Percentiles rank a stretch among this genome's conserved stretches.
phyloP scores from a whole-genome alignment of 2,329 filamentous ascomycete genomes.

The Ascochyta viciae-villosae region DNA sequence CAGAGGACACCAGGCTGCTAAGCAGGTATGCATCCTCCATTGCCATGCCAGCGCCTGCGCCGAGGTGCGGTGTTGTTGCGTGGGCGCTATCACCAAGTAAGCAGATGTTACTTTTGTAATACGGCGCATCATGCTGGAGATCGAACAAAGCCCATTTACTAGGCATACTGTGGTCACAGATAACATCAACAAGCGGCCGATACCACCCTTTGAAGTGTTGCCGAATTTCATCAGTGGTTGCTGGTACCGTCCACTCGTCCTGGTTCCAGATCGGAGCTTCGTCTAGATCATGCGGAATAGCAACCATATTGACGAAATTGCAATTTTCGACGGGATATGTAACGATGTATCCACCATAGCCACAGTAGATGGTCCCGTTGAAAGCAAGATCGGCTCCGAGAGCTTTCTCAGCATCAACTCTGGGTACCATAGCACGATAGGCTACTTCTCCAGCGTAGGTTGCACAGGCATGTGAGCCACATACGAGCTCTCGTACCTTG shows the following conservation, averaged over 20 bases:
- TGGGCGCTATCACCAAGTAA: conserved; percentile 38
- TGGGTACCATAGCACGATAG: conserved; percentile 38
- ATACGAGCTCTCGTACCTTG: conserved; percentile 27
- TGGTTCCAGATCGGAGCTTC: conserved; percentile 20
- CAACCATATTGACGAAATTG: conserved; percentile 30
- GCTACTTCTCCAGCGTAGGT: conserved; percentile 33
- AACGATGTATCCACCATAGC: conserved; percentile 21
- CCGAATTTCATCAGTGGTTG: conserved; percentile 26
- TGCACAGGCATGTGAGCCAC: conserved; percentile 22
- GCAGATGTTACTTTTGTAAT: conserved; percentile 23
- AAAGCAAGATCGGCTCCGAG: conserved; percentile 43
- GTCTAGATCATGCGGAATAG: conserved; percentile 23
- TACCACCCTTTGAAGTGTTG: conserved; percentile 20
- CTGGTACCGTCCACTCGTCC: conserved; percentile 22
- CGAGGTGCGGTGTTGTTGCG: conserved; percentile 32
- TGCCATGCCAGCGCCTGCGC: conserved; percentile 32
- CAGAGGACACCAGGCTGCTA: conserved; percentile 5
- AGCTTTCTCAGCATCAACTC: conserved; percentile 45
- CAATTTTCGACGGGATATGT: conserved; percentile 31
- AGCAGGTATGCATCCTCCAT: conserved; percentile 32
- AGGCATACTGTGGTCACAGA: conserved; percentile 23
- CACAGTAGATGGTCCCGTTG: conserved; percentile 37
- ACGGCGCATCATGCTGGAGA: conserved; percentile 23
- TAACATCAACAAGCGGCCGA: conserved; percentile 15
- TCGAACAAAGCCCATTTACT: conserved; percentile 32